A percentile compares a stretch with the other conserved stretches of the same genome.
These are phyloP conservation scores for Hericium rajendrae DNA, from an alignment of 768 basidiomycete genomes.

Conservation along the genomic window DNA sequence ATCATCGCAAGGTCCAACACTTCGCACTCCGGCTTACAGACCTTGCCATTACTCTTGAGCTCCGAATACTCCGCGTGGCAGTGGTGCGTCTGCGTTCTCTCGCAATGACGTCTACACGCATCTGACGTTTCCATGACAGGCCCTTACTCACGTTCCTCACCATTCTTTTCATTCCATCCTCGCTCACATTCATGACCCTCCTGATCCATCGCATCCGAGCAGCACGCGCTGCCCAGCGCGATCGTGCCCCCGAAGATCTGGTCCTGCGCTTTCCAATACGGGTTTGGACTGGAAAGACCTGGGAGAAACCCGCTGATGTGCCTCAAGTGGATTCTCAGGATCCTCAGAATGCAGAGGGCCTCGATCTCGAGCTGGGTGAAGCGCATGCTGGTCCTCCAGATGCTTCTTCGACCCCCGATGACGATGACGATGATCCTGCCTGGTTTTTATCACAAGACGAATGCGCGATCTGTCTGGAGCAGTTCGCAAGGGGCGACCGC, in stretches of 20 bases:
- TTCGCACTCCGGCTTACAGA: slow-evolving; percentile 67
- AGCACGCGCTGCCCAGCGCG: slow-evolving; percentile 70
- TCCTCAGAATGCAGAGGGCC: slow-evolving; percentile 4
- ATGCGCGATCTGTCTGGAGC: slow-evolving; percentile 88
- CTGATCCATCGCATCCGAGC: slow-evolving; percentile 83
- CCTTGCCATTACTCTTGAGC: slow-evolving; percentile 67
- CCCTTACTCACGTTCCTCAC: slow-evolving; percentile 81
- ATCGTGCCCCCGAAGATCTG: slow-evolving; percentile 74
- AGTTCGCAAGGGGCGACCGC: slow-evolving; percentile 79
- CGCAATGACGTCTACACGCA: neutral
- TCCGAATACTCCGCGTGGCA: slow-evolving; percentile 81
- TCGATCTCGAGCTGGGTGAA: slow-evolving; percentile 11
- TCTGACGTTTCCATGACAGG: slow-evolving; percentile 26
- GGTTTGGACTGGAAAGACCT: slow-evolving; percentile 72
- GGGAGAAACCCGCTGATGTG: slow-evolving; percentile 44
- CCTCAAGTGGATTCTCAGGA: neutral
- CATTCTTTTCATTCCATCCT: slow-evolving; percentile 83
- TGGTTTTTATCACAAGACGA: slow-evolving; percentile 81
- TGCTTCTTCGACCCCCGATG: slow-evolving; percentile 13
- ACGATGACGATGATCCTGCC: slow-evolving; percentile 32
- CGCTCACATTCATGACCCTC: slow-evolving; percentile 81
- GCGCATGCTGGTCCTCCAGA: neutral
- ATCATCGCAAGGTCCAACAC: slow-evolving; percentile 69
- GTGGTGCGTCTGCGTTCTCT: slow-evolving; percentile 73
- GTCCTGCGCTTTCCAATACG: slow-evolving; percentile 75